Base-by-base conservation (phyloP, 306 rosid genomes). In the Morella rubra region DNA sequence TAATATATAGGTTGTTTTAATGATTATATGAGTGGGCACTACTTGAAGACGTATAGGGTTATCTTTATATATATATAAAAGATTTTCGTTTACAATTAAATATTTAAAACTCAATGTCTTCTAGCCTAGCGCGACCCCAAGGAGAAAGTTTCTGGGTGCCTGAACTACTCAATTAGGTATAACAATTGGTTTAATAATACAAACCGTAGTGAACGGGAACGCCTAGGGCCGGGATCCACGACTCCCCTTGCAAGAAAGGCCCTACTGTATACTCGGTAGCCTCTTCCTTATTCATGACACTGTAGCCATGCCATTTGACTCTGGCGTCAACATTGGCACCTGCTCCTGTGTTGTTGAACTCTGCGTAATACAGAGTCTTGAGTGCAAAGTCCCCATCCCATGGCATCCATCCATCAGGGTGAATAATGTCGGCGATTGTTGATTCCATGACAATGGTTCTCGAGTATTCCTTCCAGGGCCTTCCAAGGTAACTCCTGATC, bases 381-480 rank as follows among this genome's bases (percentile, higher is more conserved):
- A 86, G 88, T 2, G 89, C 99, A 62, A 89, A 95, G 5, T 87
- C 76, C 3, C 98, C 99, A 4, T 50, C 4, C 97, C 91, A 89
- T 1, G 87, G 72, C 9, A 82, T 5, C 96, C 97, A 95, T 0
- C 99, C 99, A 1, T 88, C 93, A 0, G 93, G 97, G 24, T 83
- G 83, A 70, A 95, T 92, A 1, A 90, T 2, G 10, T 91, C 97
- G 0, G 79, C 88, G 24, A 95, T 95, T 1, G 85, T 79, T 1
- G 91, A 82, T 76, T 92, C 96, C 97, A 95, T 92, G 2, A 92
- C 84, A 8, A 95, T 18, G 14, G 97, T 91, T 40, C 93, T 89
- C 0, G 99, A 88, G 82, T 19, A 89, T 47, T 91, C 87, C 85
- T 95, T 89, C 90, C 97, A 89, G 3, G 99, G 99, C 82, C 99